phyloP scores from a whole-genome alignment of 306 rosid genomes.

The Prunus padus region DNA sequence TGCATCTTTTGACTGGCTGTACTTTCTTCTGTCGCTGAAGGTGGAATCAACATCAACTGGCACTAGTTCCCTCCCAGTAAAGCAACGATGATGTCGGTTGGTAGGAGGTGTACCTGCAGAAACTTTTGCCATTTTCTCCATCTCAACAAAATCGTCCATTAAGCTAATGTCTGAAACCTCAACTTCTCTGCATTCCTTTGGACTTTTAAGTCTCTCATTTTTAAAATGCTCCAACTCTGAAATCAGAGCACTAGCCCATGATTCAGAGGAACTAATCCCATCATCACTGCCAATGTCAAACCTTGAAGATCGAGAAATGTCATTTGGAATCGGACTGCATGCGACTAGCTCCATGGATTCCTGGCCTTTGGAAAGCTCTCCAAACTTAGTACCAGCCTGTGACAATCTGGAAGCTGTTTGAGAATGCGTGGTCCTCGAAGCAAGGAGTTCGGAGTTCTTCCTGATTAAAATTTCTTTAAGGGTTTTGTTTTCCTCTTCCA shows the following conservation, averaged over 20 bases:
- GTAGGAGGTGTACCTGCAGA: conserved; percentile 38
- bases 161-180: conserved; percentile 48
- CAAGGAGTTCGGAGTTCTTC: conserved; percentile 48
- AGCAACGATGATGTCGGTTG: conserved; percentile 26
- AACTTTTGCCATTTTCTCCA: conserved; percentile 77
- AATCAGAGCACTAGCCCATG: conserved; percentile 59
- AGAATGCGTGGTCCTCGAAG: conserved; percentile 48
- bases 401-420: conserved; percentile 60
- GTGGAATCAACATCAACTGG: conserved; percentile 35
- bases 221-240: conserved; percentile 54
- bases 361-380: conserved; percentile 40
- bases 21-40: conserved; percentile 32
- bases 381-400: conserved; percentile 49
- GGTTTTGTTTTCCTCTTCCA: conserved; percentile 77
- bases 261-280: conserved; percentile 55
- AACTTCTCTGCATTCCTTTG: conserved; percentile 25
- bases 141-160: conserved; percentile 66
- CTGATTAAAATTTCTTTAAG: conserved; percentile 48
- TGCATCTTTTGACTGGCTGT: conserved; percentile 20
- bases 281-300: conserved; percentile 54
- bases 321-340: conserved; percentile 34
- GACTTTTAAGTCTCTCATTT: conserved; percentile 41
- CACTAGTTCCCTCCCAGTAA: conserved; percentile 49
- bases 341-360: conserved; percentile 44
- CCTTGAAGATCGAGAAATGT: conserved; percentile 39